A percentile compares a stretch with the other conserved stretches of the same genome.
Evolutionary conservation across 192 early-diverging fungal genomes (phyloP).

Genomic region (Coemansia furcata): DNA sequence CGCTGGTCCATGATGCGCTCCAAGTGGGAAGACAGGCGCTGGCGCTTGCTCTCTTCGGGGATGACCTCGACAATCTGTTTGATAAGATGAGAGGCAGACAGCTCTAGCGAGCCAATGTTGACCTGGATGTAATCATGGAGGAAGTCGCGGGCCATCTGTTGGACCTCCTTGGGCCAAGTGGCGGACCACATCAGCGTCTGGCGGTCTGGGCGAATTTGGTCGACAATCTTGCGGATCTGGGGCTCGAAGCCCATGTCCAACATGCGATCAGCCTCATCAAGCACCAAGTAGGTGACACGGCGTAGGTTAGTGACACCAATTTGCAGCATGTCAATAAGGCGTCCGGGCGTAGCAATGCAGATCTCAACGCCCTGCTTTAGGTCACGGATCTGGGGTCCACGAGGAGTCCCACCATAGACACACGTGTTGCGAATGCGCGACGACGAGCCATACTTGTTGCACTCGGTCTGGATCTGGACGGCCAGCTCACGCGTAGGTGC

Average conservation of each 20-base stretch:
- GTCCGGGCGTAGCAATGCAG: constrained; percentile 96
- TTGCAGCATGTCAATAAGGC: constrained; percentile 96
- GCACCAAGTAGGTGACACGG: constrained; percentile 93
- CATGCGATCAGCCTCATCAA: constrained; percentile 99
- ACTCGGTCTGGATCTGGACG: constrained; percentile 94
- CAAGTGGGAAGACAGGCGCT: constrained; percentile 70
- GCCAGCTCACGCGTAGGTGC: constrained; percentile 98
- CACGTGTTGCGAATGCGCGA: constrained; percentile 93
- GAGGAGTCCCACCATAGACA: constrained; percentile 92
- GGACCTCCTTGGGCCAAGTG: constrained; percentile 98
- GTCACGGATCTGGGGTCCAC: constrained; percentile 87
- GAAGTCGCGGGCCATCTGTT: constrained; percentile 87
- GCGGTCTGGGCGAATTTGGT: constrained; percentile 94
- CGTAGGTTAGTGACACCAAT: constrained; percentile 84
- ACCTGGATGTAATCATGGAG: constrained; percentile 94
- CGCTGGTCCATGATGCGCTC: constrained; percentile 82
- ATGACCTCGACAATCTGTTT: constrained; percentile 91
- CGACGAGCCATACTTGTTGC: constrained; percentile 85
- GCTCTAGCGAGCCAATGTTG: constrained; percentile 90
- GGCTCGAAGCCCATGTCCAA: constrained; percentile 99
- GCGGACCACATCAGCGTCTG: constrained; percentile 99
- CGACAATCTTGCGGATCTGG: constrained; percentile 96
- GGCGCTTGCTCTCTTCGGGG: constrained; percentile 80
- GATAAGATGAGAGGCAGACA: constrained; percentile 91
- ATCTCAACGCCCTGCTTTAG: constrained; percentile 86